These are phyloP conservation scores for Sporothrix luriei DNA, from an alignment of 2,329 filamentous ascomycete species.

Conservation along the genomic window DNA sequence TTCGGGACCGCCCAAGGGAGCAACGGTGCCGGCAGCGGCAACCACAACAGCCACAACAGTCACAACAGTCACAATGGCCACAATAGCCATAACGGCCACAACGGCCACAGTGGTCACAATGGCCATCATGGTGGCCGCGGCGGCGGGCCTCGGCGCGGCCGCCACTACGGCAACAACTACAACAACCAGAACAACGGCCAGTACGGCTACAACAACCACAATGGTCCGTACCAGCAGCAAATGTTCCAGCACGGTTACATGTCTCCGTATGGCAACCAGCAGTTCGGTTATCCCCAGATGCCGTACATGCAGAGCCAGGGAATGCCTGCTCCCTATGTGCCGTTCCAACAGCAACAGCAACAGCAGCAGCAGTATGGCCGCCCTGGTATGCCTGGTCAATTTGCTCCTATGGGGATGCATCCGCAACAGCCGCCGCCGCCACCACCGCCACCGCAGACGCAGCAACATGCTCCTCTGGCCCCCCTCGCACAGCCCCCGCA, in stretches of 20 bases:
- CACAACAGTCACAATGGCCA: constrained; percentile 38
- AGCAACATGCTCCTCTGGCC: constrained; percentile 28
- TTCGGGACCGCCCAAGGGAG: constrained; percentile 38
- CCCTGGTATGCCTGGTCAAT: constrained; percentile 39
- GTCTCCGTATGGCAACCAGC: constrained; percentile 50
- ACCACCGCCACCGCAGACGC: constrained; percentile 42
- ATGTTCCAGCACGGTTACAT: constrained; percentile 59
- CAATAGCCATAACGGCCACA: constrained; percentile 41
- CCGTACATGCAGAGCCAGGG: constrained; percentile 57
- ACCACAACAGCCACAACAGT: constrained; percentile 38
- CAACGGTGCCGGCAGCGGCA: constrained; percentile 41
- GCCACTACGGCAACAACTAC: constrained; percentile 41
- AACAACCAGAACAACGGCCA: constrained; percentile 41
- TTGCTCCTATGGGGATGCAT: constrained; percentile 24
- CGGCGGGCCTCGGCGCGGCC: constrained; percentile 41
- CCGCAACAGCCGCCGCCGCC: constrained; percentile 31
- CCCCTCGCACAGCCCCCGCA: constrained; percentile 51
- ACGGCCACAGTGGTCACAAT: constrained; percentile 42
- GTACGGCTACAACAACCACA: constrained; percentile 40
- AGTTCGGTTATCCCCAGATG: constrained; percentile 57
- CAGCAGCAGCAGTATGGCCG: constrained; percentile 54
- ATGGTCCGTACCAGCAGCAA: constrained; percentile 44
- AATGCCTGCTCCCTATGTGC: constrained; percentile 42
- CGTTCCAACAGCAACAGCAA: constrained; percentile 49
- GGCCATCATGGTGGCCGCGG: constrained; percentile 38